A percentile compares a stretch with the other conserved stretches of the same genome.
phyloP scores from a whole-genome alignment of 192 early-diverging fungal genomes.

The Entrophospora sp. region DNA sequence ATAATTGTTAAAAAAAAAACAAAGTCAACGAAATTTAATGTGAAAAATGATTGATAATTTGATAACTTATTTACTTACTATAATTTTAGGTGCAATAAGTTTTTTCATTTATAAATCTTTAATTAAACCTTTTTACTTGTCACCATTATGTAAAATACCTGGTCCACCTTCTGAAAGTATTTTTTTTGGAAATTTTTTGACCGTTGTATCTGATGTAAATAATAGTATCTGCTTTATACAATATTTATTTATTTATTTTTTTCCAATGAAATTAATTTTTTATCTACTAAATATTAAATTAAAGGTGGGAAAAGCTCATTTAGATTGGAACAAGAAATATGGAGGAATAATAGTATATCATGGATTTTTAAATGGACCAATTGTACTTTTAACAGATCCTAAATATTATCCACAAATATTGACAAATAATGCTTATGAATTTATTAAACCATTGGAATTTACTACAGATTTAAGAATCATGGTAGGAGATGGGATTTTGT shows the following conservation, averaged over 20 bases:
- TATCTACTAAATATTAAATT: background rate
- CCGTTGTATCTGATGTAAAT: background rate
- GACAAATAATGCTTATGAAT: conserved; percentile 35
- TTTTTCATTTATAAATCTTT: background rate
- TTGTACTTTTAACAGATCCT: conserved; percentile 40
- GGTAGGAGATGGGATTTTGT: conserved; percentile 39
- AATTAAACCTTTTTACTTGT: background rate
- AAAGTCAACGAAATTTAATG: no score
- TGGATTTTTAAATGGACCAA: conserved; percentile 30
- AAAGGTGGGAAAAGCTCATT: conserved; percentile 34
- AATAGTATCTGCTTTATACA: background rate
- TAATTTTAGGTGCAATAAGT: no score
- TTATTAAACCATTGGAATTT: conserved; percentile 28
- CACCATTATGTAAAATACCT: conserved; percentile 9
- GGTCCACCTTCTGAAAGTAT: background rate
- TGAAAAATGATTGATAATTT: no score
- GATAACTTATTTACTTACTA: no score
- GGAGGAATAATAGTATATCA: conserved; percentile 41
- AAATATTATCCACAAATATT: conserved; percentile 38
- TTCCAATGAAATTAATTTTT: no score
- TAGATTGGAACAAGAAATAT: conserved; percentile 39
- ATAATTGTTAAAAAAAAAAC: no score
- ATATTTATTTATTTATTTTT: no score
- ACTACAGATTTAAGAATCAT: conserved; percentile 25
- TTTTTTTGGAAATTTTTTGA: background rate